phyloP scores from a whole-genome alignment of 495 filamentous ascomycete species.

The Rusavskia elegans region DNA sequence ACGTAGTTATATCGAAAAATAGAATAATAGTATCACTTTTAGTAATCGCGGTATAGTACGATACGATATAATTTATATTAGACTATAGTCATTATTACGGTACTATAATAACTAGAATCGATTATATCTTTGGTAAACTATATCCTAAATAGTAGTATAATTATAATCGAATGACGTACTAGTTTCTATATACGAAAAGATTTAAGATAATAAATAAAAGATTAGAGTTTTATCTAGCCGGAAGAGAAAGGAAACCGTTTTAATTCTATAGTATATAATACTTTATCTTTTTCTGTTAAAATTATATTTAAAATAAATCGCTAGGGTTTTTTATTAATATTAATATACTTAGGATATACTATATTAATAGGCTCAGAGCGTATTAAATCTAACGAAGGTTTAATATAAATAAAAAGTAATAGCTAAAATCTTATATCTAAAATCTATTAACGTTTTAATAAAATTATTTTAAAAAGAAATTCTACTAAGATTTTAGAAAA shows the following conservation, averaged over 20 bases:
- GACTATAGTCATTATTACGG: background rate
- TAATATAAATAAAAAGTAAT: no score
- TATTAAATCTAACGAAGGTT: no score
- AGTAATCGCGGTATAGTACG: background rate
- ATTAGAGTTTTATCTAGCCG: background rate
- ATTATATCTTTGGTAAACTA: background rate
- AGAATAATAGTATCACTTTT: background rate
- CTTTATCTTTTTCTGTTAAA: no score
- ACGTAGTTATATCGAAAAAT: background rate
- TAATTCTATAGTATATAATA: background rate
- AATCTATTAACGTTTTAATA: no score
- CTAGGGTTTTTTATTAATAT: no score
- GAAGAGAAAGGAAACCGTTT: background rate
- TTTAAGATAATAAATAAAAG: background rate
- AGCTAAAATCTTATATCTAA: no score
- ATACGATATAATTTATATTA: background rate
- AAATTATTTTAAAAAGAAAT: no score
- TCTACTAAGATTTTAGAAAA: background rate
- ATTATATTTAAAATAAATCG: no score
- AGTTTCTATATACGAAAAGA: background rate
- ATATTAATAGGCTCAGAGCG: no score
- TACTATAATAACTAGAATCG: background rate
- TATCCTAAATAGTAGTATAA: background rate
- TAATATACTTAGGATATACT: no score
- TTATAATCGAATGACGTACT: background rate